These are phyloP conservation scores for Populus hybrid DNA, from an alignment of 441 rosid genomes.

Conservation along the genomic window DNA sequence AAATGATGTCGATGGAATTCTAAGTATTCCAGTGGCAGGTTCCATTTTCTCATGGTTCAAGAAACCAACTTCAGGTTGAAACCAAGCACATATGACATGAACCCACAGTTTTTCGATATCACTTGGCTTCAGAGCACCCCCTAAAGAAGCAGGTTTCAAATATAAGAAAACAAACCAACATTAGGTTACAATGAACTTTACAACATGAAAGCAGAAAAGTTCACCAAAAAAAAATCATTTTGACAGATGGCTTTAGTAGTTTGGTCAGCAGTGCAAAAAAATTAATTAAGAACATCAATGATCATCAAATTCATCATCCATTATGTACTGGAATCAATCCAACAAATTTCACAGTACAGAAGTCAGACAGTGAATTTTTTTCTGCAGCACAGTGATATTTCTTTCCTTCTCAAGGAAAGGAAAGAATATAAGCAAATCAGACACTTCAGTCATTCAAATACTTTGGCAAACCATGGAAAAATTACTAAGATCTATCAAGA, in stretches of 20 bases:
- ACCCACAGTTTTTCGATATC: slow-evolving; percentile 76
- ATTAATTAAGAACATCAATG: too few species aligned
- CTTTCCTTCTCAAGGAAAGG: background rate
- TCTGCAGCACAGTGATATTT: background rate
- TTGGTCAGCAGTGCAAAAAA: background rate
- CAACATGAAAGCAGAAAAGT: background rate
- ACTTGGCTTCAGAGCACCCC: slow-evolving; percentile 96
- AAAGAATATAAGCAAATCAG: background rate
- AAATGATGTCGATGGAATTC: slow-evolving; percentile 76
- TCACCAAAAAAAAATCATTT: background rate
- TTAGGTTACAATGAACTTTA: background rate
- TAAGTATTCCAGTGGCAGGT: slow-evolving; percentile 86
- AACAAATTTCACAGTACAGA: background rate
- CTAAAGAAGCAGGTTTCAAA: slow-evolving; percentile 37
- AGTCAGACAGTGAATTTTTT: background rate
- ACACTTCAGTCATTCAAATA: background rate
- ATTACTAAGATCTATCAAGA: slow-evolving; percentile 1
- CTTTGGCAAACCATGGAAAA: slow-evolving; percentile 6
- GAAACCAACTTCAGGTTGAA: slow-evolving; percentile 89
- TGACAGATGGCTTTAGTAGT: background rate
- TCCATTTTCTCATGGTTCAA: slow-evolving; percentile 84
- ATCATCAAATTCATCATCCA: background rate
- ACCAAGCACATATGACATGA: slow-evolving; percentile 98
- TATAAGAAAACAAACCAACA: slow-evolving; percentile 13
- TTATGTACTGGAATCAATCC: background rate